Evolutionary conservation across 1,284 basidiomycete species (phyloP).

Genomic region (Tilletia indica): DNA sequence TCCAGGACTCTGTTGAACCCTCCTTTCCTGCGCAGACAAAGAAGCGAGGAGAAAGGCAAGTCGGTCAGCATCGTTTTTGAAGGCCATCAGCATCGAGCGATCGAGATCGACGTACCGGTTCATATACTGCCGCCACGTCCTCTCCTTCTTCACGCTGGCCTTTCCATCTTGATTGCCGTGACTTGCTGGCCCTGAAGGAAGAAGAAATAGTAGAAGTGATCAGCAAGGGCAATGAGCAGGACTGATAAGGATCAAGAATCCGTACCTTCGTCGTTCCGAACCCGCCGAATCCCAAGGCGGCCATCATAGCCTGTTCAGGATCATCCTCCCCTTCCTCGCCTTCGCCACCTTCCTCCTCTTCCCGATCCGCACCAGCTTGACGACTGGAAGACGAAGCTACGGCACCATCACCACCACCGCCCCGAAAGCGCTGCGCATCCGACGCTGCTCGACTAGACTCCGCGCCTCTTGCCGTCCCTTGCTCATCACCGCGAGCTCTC

Average conservation of each 20-base stretch:
- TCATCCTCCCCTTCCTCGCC: slow-evolving; percentile 68
- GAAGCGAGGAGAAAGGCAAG: background rate
- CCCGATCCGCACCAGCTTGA: slow-evolving; percentile 55
- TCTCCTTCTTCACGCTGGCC: slow-evolving; percentile 76
- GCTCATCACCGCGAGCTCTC: background rate
- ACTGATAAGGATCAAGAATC: background rate
- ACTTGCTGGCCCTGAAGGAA: slow-evolving; percentile 66
- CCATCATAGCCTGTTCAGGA: slow-evolving; percentile 69
- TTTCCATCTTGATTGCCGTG: slow-evolving; percentile 61
- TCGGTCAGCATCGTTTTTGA: background rate
- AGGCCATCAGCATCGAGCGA: background rate
- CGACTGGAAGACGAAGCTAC: background rate
- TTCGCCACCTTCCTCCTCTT: slow-evolving; percentile 63
- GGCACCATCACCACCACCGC: too few species aligned
- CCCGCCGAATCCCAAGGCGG: slow-evolving; percentile 82
- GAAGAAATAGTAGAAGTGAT: background rate
- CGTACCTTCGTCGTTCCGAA: slow-evolving; percentile 77
- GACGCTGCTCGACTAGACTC: background rate
- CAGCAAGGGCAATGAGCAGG: background rate
- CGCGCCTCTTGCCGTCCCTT: background rate
- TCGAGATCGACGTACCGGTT: slow-evolving; percentile 65
- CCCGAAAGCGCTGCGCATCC: background rate
- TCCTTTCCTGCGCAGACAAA: slow-evolving; percentile 27
- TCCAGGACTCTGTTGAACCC: slow-evolving; percentile 42
- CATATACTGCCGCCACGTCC: slow-evolving; percentile 97